A percentile compares a stretch with the other conserved stretches of the same genome.
Conservation (phyloP, 352 stramenopile species). For the Pseudoperonospora humuli region DNA sequence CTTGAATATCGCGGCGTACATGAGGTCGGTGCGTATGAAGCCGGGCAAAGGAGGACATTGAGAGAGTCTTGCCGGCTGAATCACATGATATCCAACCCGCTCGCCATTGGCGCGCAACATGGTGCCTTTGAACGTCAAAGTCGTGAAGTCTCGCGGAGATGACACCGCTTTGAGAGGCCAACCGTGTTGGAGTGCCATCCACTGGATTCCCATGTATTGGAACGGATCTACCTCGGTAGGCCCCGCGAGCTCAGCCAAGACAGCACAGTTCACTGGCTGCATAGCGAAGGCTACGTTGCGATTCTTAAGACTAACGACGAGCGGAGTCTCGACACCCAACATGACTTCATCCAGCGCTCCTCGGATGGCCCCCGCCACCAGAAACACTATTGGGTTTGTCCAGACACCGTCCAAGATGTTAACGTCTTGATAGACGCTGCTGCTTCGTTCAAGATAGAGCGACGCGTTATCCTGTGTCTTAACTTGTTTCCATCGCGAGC, state of each 20-base stretch:
- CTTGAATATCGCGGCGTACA: slow-evolving; percentile 21
- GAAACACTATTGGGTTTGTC: slow-evolving; percentile 12
- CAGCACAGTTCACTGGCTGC: not conserved
- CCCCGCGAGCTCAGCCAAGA: slow-evolving; percentile 20
- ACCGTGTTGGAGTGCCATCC: slow-evolving; percentile 20
- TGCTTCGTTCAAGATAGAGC: slow-evolving; percentile 14
- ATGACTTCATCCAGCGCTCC: slow-evolving; percentile 23
- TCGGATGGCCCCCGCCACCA: slow-evolving; percentile 15
- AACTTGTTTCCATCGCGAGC: slow-evolving; percentile 17
- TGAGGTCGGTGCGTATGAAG: slow-evolving; percentile 5
- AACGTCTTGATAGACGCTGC: not conserved
- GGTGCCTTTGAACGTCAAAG: slow-evolving; percentile 21
- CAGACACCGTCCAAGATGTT: slow-evolving; percentile 3
- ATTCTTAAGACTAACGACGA: not conserved
- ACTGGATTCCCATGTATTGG: slow-evolving; percentile 25
- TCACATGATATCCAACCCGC: slow-evolving; percentile 34
- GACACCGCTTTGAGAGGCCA: slow-evolving; percentile 21
- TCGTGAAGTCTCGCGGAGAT: slow-evolving; percentile 27
- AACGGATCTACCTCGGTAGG: slow-evolving; percentile 29
- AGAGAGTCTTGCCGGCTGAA: slow-evolving; percentile 29
- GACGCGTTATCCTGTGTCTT: slow-evolving; percentile 18
- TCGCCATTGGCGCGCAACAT: slow-evolving; percentile 24
- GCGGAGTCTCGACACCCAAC: slow-evolving; percentile 16
- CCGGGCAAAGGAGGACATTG: slow-evolving; percentile 15
- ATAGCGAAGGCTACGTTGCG: not conserved